Base-by-base conservation (phyloP, 2,329 filamentous ascomycete species). In the Fusarium sp. region DNA sequence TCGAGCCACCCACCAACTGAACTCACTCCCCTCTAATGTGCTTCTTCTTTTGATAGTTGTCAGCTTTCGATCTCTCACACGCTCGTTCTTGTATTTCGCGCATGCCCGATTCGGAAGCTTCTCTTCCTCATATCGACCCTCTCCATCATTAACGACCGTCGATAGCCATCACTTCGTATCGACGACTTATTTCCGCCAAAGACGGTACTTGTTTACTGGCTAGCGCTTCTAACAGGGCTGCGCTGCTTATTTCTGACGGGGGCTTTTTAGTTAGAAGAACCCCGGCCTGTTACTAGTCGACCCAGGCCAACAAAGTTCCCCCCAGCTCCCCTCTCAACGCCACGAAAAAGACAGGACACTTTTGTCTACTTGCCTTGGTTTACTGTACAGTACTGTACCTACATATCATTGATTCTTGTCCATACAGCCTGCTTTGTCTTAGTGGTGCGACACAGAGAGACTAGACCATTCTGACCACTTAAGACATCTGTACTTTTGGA, bases 271-370 rank as follows among this genome's bases (percentile, higher is more conserved):
- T 67, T 58, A 57, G 46, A 59, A 30, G 45, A 58, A 58, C 56
- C 64, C 58, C 50, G 72, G 59, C 40, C 63, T 64, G 30, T 43
- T 56, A 12, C 51, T 71, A 66, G 66, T 64, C 58, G 64, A 49
- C 73, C 71, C 50, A 53, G 50, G 43, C 53, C 53, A 72, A 65
- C 73, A 75, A 71, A 72, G 69, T 70, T 73, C 66, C 50, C 60
- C 49, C 54, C 59, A 63, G 50, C 60, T 69, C 68, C 70, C 61
- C 64, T 70, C 71, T 74, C 70, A 66, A 75, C 74, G 74, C 74
- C 71, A 76, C 73, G 72, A 38, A 38, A 72, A 72, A 61, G 66
- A 62, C 47, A 61, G 51, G 52, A 61, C 43, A 61, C 42, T 60
- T 55, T 45, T 43, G 51, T 56, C 34, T 54, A 30, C 50, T 53